These are phyloP conservation scores for Flaveria linearis DNA, from an alignment of 129 eudicot species.

Conservation along the genomic window DNA sequence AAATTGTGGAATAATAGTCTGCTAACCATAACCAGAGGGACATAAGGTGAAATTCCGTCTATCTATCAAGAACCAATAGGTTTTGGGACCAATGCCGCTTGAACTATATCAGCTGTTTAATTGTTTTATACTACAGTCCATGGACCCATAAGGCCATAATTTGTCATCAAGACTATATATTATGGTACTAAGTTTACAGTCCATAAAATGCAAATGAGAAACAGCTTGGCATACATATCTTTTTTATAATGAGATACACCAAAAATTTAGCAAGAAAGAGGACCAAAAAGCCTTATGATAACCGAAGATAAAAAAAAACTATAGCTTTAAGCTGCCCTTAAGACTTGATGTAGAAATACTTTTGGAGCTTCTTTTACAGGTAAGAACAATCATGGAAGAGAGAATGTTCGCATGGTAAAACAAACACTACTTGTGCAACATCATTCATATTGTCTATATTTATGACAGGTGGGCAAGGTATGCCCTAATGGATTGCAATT, in stretches of 20 bases:
- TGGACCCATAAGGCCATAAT: background rate
- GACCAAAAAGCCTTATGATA: background rate
- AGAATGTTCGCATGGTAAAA: background rate
- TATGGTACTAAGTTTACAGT: background rate
- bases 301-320: background rate
- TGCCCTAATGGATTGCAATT: background rate
- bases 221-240: background rate
- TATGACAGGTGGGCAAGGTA: background rate
- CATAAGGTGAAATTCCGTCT: background rate
- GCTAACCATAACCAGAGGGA: background rate
- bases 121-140: background rate
- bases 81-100: background rate
- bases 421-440: constrained; percentile 1
- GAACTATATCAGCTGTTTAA: background rate
- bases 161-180: background rate
- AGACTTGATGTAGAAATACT: background rate
- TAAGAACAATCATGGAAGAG: background rate
- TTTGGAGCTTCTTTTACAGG: background rate
- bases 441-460: background rate
- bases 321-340: background rate
- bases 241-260: background rate
- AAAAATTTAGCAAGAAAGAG: background rate
- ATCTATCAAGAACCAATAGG: background rate
- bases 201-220: background rate
- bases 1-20: background rate